A percentile compares a stretch with the other conserved stretches of the same genome.
These are phyloP conservation scores for Closterium sp. DNA, from an alignment of 139 green algal genomes.

Conservation along the genomic window DNA sequence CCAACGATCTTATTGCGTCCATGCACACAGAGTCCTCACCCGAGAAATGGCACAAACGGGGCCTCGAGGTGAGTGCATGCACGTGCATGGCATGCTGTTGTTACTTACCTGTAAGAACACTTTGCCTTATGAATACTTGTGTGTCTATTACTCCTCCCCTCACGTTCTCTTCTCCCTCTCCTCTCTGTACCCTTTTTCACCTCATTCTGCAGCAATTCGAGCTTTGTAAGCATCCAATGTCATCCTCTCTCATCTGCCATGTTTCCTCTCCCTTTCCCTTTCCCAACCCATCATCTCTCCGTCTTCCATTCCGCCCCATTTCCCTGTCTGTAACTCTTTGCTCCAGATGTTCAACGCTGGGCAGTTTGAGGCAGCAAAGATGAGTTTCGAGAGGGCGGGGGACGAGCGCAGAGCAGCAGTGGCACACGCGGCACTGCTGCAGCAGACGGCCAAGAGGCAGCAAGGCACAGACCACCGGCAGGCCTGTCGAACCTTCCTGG, in stretches of 20 bases:
- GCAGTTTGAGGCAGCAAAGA: constrained; percentile 7
- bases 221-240: too few relatives aligned
- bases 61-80: neutral
- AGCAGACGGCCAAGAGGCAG: neutral
- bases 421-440: constrained; percentile 4
- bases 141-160: too few relatives aligned
- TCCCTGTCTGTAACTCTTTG: neutral
- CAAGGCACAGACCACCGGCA: neutral
- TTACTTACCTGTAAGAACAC: too few relatives aligned
- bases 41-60: neutral
- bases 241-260: too few relatives aligned
- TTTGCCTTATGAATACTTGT: too few relatives aligned
- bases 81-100: too few relatives aligned
- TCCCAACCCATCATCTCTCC: neutral
- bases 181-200: too few relatives aligned
- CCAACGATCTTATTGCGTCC: neutral
- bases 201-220: too few relatives aligned
- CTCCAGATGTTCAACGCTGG: constrained; percentile 27
- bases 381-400: constrained; percentile 21
- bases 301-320: neutral
- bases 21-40: constrained; percentile 7
- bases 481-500: neutral
- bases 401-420: neutral
- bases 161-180: too few relatives aligned
- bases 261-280: neutral